These are phyloP conservation scores for Evernia prunastri DNA, from an alignment of 495 filamentous ascomycete genomes.

Conservation along the genomic window DNA sequence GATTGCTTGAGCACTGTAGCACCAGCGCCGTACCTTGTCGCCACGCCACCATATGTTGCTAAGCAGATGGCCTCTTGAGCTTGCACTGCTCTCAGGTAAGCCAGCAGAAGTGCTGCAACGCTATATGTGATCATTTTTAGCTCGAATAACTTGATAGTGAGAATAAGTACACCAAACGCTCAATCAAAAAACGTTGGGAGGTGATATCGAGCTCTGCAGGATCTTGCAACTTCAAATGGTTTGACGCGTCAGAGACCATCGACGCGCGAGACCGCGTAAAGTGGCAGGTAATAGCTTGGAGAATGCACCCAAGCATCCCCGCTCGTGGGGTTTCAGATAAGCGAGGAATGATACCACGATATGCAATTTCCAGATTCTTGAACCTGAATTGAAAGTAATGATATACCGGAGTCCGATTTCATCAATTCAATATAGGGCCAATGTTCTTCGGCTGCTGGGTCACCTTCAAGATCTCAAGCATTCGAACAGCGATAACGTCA, in stretches of 20 bases:
- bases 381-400: not conserved
- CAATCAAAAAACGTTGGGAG: not conserved
- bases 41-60: slow-evolving; percentile 13
- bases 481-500: slow-evolving; percentile 41
- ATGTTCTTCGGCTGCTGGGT: not conserved
- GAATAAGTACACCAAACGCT: not conserved
- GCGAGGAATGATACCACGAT: slow-evolving; percentile 6
- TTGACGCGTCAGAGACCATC: slow-evolving; percentile 2
- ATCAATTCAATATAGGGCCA: not conserved
- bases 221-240: not conserved
- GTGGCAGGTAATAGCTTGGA: not conserved
- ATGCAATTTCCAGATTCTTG: not conserved
- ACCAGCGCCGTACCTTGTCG: slow-evolving; percentile 6
- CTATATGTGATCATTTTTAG: not conserved
- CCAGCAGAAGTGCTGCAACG: slow-evolving; percentile 1
- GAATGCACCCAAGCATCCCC: not conserved
- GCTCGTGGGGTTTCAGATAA: slow-evolving; percentile 2
- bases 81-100: slow-evolving; percentile 6
- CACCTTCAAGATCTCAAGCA: slow-evolving; percentile 36
- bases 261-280: slow-evolving; percentile 2
- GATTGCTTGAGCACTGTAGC: not conserved
- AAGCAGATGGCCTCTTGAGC: slow-evolving; percentile 11
- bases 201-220: not conserved
- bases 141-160: not conserved
- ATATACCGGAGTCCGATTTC: not conserved